Base-by-base conservation (phyloP, 1,284 basidiomycete species). In the Ustilago hordei region DNA sequence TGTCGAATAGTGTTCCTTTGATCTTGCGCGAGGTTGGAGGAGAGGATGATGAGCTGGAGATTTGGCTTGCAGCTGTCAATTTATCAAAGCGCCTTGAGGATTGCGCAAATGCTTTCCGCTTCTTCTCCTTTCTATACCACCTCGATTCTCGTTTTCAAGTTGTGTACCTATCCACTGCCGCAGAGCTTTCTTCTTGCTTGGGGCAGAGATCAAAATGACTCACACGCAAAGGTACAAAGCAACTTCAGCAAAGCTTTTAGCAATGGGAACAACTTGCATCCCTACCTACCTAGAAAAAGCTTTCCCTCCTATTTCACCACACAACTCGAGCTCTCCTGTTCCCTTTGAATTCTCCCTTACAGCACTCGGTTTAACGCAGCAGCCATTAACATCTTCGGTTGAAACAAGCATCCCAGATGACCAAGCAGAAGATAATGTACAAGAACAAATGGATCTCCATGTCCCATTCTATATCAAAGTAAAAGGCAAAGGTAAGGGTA, bases 391-490 rank as follows among this genome's bases (percentile, higher is more conserved):
- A 2, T 31, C 5, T 4, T 13, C 7, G 2, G 12, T 5, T 19
- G 52, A n/a, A 31, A 54, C 17, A 4, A 15, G n/a, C 41, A 31
- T n/a, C 1, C 38, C n/a, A 13, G 31, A 7, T 11, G 53, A 2
- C 13, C 2, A 23, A 4, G 39, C 13, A 28, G 9, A 43, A 15
- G 8, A 39, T 6, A 23, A 32, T 19, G 17, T 8, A n/a, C 13
- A 47, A 19, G 36, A 28, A 6, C 15, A 53, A 3, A 31, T 3
- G 11, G 35, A 60, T 3, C 52, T 43, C 34, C 36, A 63, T 4
- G 55, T 53, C n/a, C 66, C 63, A 4, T 56, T 73, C 19, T 77
- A 77, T 64, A 48, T 60, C 48, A 77, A 77, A 48, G 11, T 55
- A 4, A 65, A 32, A 34, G 75, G 75, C 5, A 77, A 71, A 34